A percentile compares a stretch with the other conserved stretches of the same genome.
Conservation (phyloP, 140 eudicot species). For the Ambrosia hybrid region DNA sequence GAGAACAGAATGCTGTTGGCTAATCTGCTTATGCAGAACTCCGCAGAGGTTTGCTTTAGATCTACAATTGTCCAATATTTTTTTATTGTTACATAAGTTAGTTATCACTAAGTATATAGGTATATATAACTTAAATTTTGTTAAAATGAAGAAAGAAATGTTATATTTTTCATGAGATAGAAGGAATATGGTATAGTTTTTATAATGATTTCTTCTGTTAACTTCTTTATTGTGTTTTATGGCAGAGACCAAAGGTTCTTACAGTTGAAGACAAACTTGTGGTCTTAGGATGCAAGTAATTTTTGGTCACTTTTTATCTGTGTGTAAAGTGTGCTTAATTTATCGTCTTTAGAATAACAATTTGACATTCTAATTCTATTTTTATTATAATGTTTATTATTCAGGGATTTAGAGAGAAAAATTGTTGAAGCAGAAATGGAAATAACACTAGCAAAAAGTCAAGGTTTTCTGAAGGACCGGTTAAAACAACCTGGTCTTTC, state of each 20-base stretch:
- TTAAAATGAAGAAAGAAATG: neutral
- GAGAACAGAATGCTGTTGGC: constrained; percentile 69
- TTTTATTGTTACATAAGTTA: neutral
- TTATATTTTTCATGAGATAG: constrained; percentile 6
- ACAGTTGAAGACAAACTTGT: constrained; percentile 90
- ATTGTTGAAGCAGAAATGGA: constrained; percentile 97
- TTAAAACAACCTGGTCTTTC: constrained; percentile 47
- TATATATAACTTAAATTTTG: neutral
- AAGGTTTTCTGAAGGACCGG: constrained; percentile 67
- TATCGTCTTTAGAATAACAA: neutral
- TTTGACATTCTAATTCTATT: neutral
- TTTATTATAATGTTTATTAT: neutral
- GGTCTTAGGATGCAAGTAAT: constrained; percentile 95
- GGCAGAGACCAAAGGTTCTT: constrained; percentile 86
- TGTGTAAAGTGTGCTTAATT: neutral
- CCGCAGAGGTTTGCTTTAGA: constrained; percentile 52
- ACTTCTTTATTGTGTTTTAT: constrained; percentile 14
- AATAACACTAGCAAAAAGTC: constrained; percentile 85
- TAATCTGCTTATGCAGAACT: constrained; percentile 54
- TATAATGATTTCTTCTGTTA: neutral
- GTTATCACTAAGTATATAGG: neutral
- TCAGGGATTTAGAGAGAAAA: constrained; percentile 77
- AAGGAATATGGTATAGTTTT: neutral
- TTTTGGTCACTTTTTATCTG: constrained; percentile 4
- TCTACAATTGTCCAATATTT: neutral